phyloP scores from a whole-genome alignment of 768 basidiomycete species.

The Boletus rubescentipes region DNA sequence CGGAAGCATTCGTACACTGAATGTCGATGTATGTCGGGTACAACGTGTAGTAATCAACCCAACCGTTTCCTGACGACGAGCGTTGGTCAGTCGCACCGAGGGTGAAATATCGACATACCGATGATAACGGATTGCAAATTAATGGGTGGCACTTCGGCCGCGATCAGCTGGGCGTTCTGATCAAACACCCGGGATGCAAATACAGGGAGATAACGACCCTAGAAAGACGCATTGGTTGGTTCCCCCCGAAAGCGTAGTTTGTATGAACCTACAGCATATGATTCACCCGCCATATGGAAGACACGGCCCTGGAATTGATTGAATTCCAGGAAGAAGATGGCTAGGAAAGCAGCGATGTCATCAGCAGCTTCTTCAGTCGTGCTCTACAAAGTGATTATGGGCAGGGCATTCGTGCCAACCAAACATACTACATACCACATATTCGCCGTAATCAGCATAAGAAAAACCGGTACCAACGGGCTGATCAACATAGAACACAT shows the following conservation, averaged over 20 bases:
- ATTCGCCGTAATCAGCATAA: constrained; percentile 40
- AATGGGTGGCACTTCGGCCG: constrained; percentile 35
- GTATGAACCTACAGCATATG: constrained; percentile 40
- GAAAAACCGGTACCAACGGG: constrained; percentile 42
- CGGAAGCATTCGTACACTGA: constrained; percentile 48
- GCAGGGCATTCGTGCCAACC: not conserved
- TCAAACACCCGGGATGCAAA: constrained; percentile 46
- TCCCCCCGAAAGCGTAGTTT: not conserved
- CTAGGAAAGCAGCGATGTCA: constrained; percentile 66
- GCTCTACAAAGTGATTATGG: constrained; percentile 33
- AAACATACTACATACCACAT: constrained; percentile 28
- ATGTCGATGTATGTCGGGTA: constrained; percentile 46
- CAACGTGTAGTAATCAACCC: constrained; percentile 39
- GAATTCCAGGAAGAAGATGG: constrained; percentile 47
- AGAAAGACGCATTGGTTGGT: not conserved
- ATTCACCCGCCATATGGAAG: constrained; percentile 59
- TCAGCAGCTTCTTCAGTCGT: constrained; percentile 62
- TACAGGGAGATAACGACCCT: constrained; percentile 50
- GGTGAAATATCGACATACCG: constrained; percentile 26
- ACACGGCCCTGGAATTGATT: constrained; percentile 48
- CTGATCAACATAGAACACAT: constrained; percentile 44
- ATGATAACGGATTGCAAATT: constrained; percentile 48
- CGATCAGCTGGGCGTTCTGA: constrained; percentile 38
- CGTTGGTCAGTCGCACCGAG: not conserved
- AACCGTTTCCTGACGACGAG: constrained; percentile 36